Evolutionary conservation across 2,329 filamentous ascomycete species (phyloP), one percentile per base, ranked within the genome.

Genomic region (Apiospora kogelbergensis): DNA sequence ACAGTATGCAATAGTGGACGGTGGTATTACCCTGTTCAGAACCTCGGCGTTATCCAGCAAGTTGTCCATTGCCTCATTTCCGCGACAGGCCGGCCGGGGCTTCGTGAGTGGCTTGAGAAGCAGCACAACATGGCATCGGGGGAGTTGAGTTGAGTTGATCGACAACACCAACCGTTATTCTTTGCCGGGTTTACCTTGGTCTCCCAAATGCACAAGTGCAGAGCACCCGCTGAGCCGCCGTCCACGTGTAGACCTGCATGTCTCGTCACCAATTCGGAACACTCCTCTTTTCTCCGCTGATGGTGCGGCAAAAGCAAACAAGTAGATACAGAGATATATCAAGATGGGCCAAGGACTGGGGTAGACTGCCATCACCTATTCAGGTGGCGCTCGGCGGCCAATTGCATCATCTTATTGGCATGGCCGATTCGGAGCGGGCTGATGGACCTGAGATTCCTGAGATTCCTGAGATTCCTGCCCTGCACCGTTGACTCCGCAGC

Each of bases 301-400:
- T 30, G 53, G 30, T 60, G 53, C 53, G 30, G 53, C 53, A 60
- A 37, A 60, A 60, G 53, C 53, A 60, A 60, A 37, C 20, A 60
- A 37, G 53, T 17, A 13, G 30, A 37, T 60, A 11, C 53, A n/a
- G 53, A 57, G 48, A 57, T 20, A 33, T 57, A 37, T 60, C 26
- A 11, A n/a, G 30, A 60, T 60, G 53, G 53, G 53, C 53, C 53
- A 60, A 60, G 53, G 53, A 11, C 53, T 60, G 53, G 53, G 53
- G 33, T 37, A 22, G 30, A 11, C 17, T 30, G 20, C 30, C 17
- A 60, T 60, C 30, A 60, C 53, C n/a, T n/a, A 37, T 37, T 57
- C 7, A 26, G 17, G 48, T 57, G 48, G 48, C 26, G 26, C 48
- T 7, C 48, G n/a, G 11, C 48, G 11, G 26, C 48, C 48, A 57